Evolutionary conservation across 352 stramenopile species (phyloP), one percentile per base, ranked within the genome.

Genomic region (Phytophthora kernoviae): DNA sequence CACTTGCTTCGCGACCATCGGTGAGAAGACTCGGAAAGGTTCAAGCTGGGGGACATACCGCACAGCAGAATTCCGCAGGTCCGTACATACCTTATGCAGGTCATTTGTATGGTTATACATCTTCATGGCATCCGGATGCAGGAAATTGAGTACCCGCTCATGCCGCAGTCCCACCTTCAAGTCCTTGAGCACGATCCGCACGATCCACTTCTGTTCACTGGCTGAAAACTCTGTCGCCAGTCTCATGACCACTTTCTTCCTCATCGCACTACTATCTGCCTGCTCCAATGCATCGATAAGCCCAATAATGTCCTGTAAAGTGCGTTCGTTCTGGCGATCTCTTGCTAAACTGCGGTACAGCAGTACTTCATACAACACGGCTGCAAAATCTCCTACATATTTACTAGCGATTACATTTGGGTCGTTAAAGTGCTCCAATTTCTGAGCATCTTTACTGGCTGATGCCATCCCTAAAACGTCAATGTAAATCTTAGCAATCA

Each of bases 51-150:
- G 84, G 7, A 93, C 84, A 70, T 94, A 93, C 21, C 87, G 79
- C 43, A 96, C 73, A 4, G 68, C 77, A 36, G 87, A 94, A 61
- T 96, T 91, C 24, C 83, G 81, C 22, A 94, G 44, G 15, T 91
- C 80, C 1, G 60, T 62, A 34, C 87, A 96, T 7, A 96, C 74
- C 51, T 85, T 83, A 48, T 80, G 81, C 45, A 95, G 55, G 48
- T 96, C 87, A 36, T 89, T 96, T 36, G 87, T 94, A 68, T 94
- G 81, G 54, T 93, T 96, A 52, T 93, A 93, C 85, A 96, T 94
- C 54, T 94, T 85, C 37, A 75, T 68, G 7, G 87, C 85, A 54
- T 96, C 83, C 4, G 85, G 85, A 45, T 96, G 87, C 10, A 96
- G 83, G 47, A 82, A 93, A 6, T 72, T 82, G 12, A 96, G 73